Conservation (phyloP, 768 basidiomycete genomes). For the Flagelloscypha sp. region DNA sequence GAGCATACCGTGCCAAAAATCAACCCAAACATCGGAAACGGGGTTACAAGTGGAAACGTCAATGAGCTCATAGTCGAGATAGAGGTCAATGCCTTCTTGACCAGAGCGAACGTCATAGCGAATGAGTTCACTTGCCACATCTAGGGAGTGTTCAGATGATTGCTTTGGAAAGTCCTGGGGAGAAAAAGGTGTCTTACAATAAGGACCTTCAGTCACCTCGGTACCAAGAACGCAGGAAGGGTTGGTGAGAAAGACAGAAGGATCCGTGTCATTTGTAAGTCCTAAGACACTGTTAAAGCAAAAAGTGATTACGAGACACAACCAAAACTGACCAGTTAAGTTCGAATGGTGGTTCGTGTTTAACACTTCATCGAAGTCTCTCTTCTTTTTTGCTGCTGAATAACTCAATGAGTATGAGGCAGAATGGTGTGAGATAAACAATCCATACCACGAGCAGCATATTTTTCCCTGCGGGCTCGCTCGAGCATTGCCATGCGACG, state of each 20-base stretch:
- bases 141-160: background rate
- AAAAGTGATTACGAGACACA: too few relatives aligned
- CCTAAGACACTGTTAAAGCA: too few relatives aligned
- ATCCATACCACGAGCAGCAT: too few relatives aligned
- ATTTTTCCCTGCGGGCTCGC: too few relatives aligned
- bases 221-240: conserved; percentile 8
- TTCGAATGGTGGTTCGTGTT: conserved; percentile 9
- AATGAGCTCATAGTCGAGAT: conserved; percentile 11
- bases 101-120: conserved; percentile 11
- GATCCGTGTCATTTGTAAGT: conserved; percentile 7
- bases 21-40: conserved; percentile 7
- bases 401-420: too few relatives aligned
- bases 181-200: conserved; percentile 4
- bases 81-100: conserved; percentile 8
- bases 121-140: conserved; percentile 10
- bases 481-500: too few relatives aligned
- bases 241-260: conserved; percentile 6
- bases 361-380: conserved; percentile 9
- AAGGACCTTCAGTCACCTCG: conserved; percentile 8
- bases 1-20: conserved; percentile 3
- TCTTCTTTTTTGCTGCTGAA: too few relatives aligned
- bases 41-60: conserved; percentile 12
- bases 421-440: too few relatives aligned
- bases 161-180: background rate
- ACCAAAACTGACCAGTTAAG: too few relatives aligned